Percentiles rank a stretch among this genome's conserved stretches.
Conservation (phyloP, 768 basidiomycete species). For the Amylocystis lapponica region DNA sequence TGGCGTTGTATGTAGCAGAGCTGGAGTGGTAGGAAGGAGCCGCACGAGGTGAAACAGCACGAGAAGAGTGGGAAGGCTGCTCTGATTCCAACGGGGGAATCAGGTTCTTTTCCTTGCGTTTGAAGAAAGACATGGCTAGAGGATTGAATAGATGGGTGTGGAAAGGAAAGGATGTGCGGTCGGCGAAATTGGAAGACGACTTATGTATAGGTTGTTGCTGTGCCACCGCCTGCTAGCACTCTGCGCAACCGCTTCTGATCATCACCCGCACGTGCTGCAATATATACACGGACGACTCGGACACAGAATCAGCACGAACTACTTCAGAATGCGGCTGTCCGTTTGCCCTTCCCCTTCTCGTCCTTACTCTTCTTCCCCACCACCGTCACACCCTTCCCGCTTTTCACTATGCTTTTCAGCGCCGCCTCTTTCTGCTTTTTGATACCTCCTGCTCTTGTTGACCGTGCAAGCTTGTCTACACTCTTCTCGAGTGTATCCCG, state of each 20-base stretch:
- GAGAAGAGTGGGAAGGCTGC: conserved; percentile 23
- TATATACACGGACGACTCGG: background rate
- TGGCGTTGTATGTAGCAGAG: conserved; percentile 60
- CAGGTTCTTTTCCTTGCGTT: conserved; percentile 53
- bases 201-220: conserved; percentile 6
- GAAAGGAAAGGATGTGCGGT: background rate
- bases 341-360: conserved; percentile 28
- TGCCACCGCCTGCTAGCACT: background rate
- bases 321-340: conserved; percentile 19
- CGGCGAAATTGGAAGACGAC: conserved; percentile 3
- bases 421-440: conserved; percentile 85
- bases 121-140: conserved; percentile 57
- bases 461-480: conserved; percentile 57
- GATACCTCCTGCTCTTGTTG: conserved; percentile 44
- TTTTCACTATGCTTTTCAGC: conserved; percentile 76
- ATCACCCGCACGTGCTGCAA: background rate
- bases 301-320: background rate
- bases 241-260: background rate
- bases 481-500: conserved; percentile 58
- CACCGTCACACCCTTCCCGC: conserved; percentile 81
- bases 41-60: conserved; percentile 35
- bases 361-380: conserved; percentile 63
- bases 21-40: conserved; percentile 37
- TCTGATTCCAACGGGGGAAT: conserved; percentile 62
- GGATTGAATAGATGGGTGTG: background rate